Conservation (phyloP, 208 protist species). For the Leptomonas pyrrhocoris region DNA sequence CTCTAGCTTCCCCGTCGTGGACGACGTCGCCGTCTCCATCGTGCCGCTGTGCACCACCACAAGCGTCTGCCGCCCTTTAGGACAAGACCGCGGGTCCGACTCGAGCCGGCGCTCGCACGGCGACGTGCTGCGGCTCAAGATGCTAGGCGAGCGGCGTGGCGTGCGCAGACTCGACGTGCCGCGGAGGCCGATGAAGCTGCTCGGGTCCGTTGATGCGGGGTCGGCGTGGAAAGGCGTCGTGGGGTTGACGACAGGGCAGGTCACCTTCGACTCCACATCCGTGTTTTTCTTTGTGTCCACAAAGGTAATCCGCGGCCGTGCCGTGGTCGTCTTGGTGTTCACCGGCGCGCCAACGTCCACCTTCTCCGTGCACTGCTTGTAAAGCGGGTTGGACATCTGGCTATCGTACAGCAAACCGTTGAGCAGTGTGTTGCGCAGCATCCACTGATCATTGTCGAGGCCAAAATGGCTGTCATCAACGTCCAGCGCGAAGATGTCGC, state of each 20-base stretch:
- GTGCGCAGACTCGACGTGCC: constrained; percentile 51
- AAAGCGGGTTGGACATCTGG: constrained; percentile 72
- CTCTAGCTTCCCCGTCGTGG: constrained; percentile 15
- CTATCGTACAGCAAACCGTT: constrained; percentile 81
- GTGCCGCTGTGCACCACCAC: constrained; percentile 31
- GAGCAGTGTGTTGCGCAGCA: constrained; percentile 90
- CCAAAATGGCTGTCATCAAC: constrained; percentile 83
- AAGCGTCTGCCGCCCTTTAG: constrained; percentile 66
- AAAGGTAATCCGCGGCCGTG: constrained; percentile 57
- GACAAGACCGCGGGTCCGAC: constrained; percentile 62
- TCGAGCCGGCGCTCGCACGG: constrained; percentile 60
- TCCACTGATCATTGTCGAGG: constrained; percentile 93
- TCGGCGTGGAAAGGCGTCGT: constrained; percentile 48
- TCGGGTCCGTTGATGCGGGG: constrained; percentile 23
- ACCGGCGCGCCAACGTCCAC: constrained; percentile 59
- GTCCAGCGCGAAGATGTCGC: constrained; percentile 83
- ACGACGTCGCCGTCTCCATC: constrained; percentile 17
- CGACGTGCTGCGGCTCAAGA: constrained; percentile 74
- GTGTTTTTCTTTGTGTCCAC: constrained; percentile 80
- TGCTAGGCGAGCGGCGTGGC: constrained; percentile 59
- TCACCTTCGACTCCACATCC: constrained; percentile 40
- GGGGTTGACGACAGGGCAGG: constrained; percentile 55
- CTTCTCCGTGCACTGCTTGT: constrained; percentile 58
- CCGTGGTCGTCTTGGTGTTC: constrained; percentile 34
- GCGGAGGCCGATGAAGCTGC: constrained; percentile 55